Evolutionary conservation across 2,329 filamentous ascomycete genomes (phyloP), one percentile per base, ranked within the genome.

Genomic region (Pseudomassariella vexata): DNA sequence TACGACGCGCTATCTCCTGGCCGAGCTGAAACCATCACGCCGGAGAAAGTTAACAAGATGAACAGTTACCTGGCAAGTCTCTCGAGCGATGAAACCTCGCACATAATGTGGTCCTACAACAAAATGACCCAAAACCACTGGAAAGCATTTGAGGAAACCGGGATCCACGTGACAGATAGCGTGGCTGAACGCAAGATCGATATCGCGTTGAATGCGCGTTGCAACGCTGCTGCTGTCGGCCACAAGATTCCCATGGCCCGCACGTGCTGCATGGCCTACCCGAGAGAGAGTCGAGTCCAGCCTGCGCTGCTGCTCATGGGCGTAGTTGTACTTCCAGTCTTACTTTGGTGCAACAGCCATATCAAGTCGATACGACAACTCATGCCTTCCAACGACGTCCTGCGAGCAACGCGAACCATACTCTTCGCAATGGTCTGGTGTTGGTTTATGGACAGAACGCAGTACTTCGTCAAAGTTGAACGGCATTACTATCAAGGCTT

Each of bases 381-480:
- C 17, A 20, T 32, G 9, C 26, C 30, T 19, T 23, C 24, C 12
- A 37, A 34, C 12, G 36, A 41, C 10, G 9, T 25, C 15, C 19
- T 16, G 12, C 14, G 32, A 14, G 53, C 56, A 3, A 15, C 34
- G 11, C 32, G 35, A 24, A 35, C 38, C 21, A 28, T 52, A 14
- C 30, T 48, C 6, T 34, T 38, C n/a, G 40, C 41, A 3, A 26
- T 52, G 6, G 32, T 53, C 11, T 73, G 65, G 48, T 74, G 69
- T 50, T 73, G 65, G 49, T 52, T 68, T 15, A 62, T 70, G 11
- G 76, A 80, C 45, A 62, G 74, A 12, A 72, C 69, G 3, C 63
- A 68, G 20, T 42, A 70, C 2, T 66, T 78, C 44, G 57, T 67
- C 34, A 76, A 77, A 45, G 49, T 56, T 3, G 60, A 68, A 9